Percentiles rank a stretch among this genome's conserved stretches.
These are phyloP conservation scores for Skeletonema tropicum DNA, from an alignment of 108 stramenopile species.

Conservation along the genomic window DNA sequence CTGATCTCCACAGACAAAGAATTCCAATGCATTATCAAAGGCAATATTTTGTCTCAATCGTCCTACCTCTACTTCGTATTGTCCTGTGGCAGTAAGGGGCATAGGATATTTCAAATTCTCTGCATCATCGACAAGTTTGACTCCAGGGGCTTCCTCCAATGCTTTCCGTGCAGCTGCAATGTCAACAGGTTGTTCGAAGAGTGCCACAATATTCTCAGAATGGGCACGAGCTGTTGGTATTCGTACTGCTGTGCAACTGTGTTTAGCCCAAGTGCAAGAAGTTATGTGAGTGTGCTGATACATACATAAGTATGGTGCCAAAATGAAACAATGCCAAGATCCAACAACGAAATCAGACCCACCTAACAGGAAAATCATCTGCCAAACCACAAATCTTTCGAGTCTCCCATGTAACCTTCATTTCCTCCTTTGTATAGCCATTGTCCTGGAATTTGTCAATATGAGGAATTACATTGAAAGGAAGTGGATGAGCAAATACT, in stretches of 20 bases:
- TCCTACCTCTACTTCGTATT: constrained; percentile 96
- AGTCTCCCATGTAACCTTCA: constrained; percentile 99
- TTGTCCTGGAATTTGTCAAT: constrained; percentile 99
- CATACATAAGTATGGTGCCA: no score
- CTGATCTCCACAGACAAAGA: constrained; percentile 98
- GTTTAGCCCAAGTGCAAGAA: neutral
- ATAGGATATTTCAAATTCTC: constrained; percentile 88
- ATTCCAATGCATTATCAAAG: constrained; percentile 94
- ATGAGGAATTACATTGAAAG: constrained; percentile 99
- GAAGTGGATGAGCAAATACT: constrained; percentile 95
- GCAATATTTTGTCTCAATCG: constrained; percentile 80
- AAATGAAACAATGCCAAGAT: neutral
- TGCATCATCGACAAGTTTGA: constrained; percentile 80
- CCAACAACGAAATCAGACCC: neutral
- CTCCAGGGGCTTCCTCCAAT: constrained; percentile 77
- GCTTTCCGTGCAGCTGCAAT: constrained; percentile 77
- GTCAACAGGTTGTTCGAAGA: constrained; percentile 88
- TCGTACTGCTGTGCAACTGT: constrained; percentile 92
- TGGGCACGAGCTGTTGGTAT: constrained; percentile 99
- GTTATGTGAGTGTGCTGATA: neutral
- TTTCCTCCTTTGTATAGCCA: constrained; percentile 99
- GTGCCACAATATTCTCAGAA: constrained; percentile 93
- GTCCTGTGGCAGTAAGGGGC: constrained; percentile 97
- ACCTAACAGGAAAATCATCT: constrained; percentile 82
- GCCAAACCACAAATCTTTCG: constrained; percentile 90